Evolutionary conservation across 2,329 filamentous ascomycete species (phyloP).

Genomic region (Hysterium pulicare): DNA sequence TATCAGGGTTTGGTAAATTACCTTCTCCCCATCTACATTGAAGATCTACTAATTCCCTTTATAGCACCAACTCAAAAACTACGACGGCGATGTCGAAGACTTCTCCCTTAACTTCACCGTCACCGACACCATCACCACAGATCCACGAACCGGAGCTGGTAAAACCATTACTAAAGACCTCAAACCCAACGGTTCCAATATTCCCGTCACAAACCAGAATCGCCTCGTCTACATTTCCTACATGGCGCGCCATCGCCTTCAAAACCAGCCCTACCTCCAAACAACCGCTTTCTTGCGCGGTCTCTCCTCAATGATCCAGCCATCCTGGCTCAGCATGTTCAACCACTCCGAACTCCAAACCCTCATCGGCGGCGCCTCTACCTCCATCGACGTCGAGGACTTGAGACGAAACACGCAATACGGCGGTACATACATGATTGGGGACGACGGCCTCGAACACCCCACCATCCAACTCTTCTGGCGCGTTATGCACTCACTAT

Average conservation of each 20-base stretch:
- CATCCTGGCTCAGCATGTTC: conserved; percentile 96
- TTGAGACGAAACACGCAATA: conserved; percentile 81
- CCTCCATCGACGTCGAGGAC: conserved; percentile 83
- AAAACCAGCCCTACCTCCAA: conserved; percentile 74
- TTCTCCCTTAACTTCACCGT: conserved; percentile 87
- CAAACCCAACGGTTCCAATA: conserved; percentile 71
- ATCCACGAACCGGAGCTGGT: conserved; percentile 39
- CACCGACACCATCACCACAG: conserved; percentile 59
- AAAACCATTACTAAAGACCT: conserved; percentile 71
- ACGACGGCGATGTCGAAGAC: conserved; percentile 73
- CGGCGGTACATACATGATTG: conserved; percentile 81
- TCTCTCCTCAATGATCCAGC: conserved; percentile 82
- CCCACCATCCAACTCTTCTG: conserved; percentile 85
- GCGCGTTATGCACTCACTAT: conserved; percentile 76
- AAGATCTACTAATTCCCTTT: conserved; percentile 1
- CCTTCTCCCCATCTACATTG: neutral
- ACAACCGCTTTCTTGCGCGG: conserved; percentile 85
- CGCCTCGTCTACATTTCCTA: conserved; percentile 91
- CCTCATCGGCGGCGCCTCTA: conserved; percentile 82
- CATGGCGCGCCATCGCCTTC: conserved; percentile 81
- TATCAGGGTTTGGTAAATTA: conserved; percentile 73
- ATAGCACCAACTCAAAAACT: conserved; percentile 72
- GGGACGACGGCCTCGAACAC: conserved; percentile 85
- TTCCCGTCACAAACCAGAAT: conserved; percentile 84
- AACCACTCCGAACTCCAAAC: conserved; percentile 94